phyloP scores from a whole-genome alignment of 2,329 filamentous ascomycete genomes.

The Bipolaris oryzae region DNA sequence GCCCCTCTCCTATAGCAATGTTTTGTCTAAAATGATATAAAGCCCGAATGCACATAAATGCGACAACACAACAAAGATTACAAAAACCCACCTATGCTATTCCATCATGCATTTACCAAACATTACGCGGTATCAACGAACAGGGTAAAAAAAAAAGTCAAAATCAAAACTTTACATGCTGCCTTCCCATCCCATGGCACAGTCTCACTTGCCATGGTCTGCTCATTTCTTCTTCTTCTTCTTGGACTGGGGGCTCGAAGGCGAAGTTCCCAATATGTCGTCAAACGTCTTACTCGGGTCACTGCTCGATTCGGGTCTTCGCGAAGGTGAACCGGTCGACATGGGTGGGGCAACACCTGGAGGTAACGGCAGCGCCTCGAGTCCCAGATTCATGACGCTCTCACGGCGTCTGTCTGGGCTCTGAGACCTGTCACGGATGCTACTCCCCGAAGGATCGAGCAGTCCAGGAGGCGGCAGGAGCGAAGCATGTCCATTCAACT shows the following conservation, averaged over 20 bases:
- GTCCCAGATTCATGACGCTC: constrained; percentile 53
- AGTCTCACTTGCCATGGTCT: background rate
- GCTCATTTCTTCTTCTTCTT: constrained; percentile 40
- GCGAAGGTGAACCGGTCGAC: constrained; percentile 30
- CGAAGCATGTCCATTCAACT: constrained; percentile 36
- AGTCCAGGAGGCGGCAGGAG: constrained; percentile 41
- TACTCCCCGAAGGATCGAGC: constrained; percentile 28
- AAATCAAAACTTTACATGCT: constrained; percentile 8
- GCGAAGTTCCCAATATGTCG: constrained; percentile 50
- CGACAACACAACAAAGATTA: constrained; percentile 9
- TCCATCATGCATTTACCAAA: constrained; percentile 5
- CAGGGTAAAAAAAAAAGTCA: constrained; percentile 1
- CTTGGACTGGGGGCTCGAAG: constrained; percentile 35
- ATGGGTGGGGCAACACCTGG: constrained; percentile 49
- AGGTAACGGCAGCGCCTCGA: constrained; percentile 56
- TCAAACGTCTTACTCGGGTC: constrained; percentile 57
- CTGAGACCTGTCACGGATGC: constrained; percentile 29
- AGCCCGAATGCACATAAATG: background rate
- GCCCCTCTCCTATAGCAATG: background rate
- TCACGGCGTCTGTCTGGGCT: constrained; percentile 47
- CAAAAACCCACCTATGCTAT: constrained; percentile 4
- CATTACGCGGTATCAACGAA: constrained; percentile 4
- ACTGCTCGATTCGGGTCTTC: constrained; percentile 40
- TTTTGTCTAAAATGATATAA: constrained; percentile 1
- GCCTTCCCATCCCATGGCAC: background rate